Evolutionary conservation across 148 eudicot genomes (phyloP), one percentile per base, ranked within the genome.

Genomic region (Silene latifolia): DNA sequence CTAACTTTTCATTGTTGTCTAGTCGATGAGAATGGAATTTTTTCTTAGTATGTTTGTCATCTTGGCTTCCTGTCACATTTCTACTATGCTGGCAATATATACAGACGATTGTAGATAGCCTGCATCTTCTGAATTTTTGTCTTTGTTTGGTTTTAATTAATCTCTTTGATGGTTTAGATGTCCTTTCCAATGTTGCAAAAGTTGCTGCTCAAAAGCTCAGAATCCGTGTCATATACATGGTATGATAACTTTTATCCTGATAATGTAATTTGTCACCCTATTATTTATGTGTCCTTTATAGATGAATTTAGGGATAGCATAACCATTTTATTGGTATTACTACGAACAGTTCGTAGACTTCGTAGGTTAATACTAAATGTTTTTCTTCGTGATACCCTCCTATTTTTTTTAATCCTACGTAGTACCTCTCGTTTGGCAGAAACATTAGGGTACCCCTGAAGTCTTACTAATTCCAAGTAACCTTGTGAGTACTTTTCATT

Each of bases 171-270:
- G 67, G 18, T 65, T 58, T 69, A 85, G 87, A 81, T 85, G 85
- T 74, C 85, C 88, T 14, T 85, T 61, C 71, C 83, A 82, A 72
- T 82, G 83, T 19, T 85, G 88, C 80, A 85, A 85, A 78, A 85
- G 86, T 75, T 85, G 88, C 80, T 85, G 88, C 74, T 72, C 83
- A 39, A 82, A 85, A 76, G 88, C 88, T 67, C 83, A 82, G 74
- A 85, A 82, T 78, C 88, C 88, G 53, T 85, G 88, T 56, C 82
- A 82, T 58, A 80, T 82, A 54, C 88, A 85, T 73, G 86, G 86
- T 85, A 82, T 59, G 77, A 21, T 39, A 51, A 46, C 72, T 13
- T 67, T 17, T 8, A 54, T 51, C 58, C 56, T 51, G 56, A 12
- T 51, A 4, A 51, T 11, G 56, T 51, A 15, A 12, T 13, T 11